Evolutionary conservation across 1,139 yeast genomes (phyloP).

Genomic region (Scheffersomyces cryptocercus): DNA sequence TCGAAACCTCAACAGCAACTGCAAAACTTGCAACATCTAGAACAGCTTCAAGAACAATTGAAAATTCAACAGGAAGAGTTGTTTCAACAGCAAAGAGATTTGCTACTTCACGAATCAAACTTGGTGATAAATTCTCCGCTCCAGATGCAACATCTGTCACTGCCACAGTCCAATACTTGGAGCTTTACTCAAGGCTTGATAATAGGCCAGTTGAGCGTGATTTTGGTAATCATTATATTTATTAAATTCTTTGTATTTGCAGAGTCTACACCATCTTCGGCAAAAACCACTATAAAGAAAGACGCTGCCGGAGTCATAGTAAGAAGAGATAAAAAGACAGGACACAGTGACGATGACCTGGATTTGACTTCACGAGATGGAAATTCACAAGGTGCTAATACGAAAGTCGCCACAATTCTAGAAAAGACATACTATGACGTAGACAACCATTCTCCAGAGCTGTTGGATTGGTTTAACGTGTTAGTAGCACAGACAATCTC

Average conservation of each 20-base stretch:
- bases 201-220: slow-evolving; percentile 82
- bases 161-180: slow-evolving; percentile 37
- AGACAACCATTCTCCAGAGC: slow-evolving; percentile 81
- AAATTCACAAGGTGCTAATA: neutral
- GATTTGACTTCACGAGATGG: neutral
- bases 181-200: slow-evolving; percentile 78
- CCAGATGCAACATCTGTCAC: neutral
- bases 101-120: slow-evolving; percentile 18
- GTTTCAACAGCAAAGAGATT: slow-evolving; percentile 30
- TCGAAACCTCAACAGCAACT: neutral
- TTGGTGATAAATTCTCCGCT: slow-evolving; percentile 1
- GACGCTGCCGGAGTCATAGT: slow-evolving; percentile 39
- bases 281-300: slow-evolving; percentile 23
- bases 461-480: slow-evolving; percentile 96
- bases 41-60: slow-evolving; percentile 32
- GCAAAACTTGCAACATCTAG: slow-evolving; percentile 7
- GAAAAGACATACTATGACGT: slow-evolving; percentile 95
- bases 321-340: slow-evolving; percentile 27
- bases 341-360: slow-evolving; percentile 10
- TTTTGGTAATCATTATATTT: slow-evolving; percentile 70
- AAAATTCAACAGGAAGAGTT: slow-evolving; percentile 35
- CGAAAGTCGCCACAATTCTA: slow-evolving; percentile 50
- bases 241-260: slow-evolving; percentile 89
- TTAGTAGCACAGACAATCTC: slow-evolving; percentile 87
- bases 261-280: slow-evolving; percentile 51